Percentiles rank a stretch among this genome's conserved stretches.
Conservation (phyloP, 192 early-diverging fungal genomes). For the Umbelopsis sp. region DNA sequence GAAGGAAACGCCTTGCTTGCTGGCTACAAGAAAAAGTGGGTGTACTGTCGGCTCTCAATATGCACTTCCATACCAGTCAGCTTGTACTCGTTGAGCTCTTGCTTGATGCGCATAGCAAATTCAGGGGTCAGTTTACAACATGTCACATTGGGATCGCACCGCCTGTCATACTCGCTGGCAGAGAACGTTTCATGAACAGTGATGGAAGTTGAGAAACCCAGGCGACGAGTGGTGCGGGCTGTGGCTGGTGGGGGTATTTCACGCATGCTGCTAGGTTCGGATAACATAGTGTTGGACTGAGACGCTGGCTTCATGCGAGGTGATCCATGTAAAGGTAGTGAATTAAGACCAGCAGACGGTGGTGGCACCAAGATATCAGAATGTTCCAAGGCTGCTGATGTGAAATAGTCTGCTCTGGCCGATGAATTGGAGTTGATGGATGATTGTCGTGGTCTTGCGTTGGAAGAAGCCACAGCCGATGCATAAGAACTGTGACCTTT, state of each 20-base stretch:
- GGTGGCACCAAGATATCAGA: background rate
- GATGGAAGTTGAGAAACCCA: constrained; percentile 56
- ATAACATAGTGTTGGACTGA: constrained; percentile 16
- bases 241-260: constrained; percentile 34
- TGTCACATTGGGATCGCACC: constrained; percentile 79
- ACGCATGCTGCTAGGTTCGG: constrained; percentile 18
- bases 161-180: constrained; percentile 84
- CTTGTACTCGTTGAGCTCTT: constrained; percentile 96
- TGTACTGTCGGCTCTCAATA: constrained; percentile 70
- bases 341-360: constrained; percentile 1
- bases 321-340: constrained; percentile 20
- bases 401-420: background rate
- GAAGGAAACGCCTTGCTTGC: no score
- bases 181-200: constrained; percentile 70
- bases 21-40: constrained; percentile 63
- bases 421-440: constrained; percentile 28
- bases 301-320: constrained; percentile 21
- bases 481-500: constrained; percentile 10
- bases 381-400: background rate
- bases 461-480: background rate
- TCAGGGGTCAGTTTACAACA: constrained; percentile 82
- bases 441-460: constrained; percentile 17
- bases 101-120: constrained; percentile 85
- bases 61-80: constrained; percentile 90
- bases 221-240: constrained; percentile 33